These are phyloP conservation scores for Thalassiosira pacifica DNA, from an alignment of 352 stramenopile genomes.

Conservation along the genomic window DNA sequence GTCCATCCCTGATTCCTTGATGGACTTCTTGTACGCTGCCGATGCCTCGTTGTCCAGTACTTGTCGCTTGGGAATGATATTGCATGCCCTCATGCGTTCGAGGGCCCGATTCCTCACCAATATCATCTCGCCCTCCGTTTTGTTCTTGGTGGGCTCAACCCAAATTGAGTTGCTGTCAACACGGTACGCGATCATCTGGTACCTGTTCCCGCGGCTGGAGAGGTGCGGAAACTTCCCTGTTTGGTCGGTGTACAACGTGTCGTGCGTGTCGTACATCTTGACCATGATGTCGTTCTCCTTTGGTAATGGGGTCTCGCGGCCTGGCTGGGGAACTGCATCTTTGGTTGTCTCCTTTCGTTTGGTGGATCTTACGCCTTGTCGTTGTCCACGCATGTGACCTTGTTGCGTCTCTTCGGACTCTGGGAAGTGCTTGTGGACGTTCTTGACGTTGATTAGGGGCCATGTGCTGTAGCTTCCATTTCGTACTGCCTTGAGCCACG, in stretches of 20 bases:
- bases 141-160: constrained; percentile 45
- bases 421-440: too few relatives aligned
- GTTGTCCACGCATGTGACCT: too few relatives aligned
- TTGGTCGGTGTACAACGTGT: constrained; percentile 50
- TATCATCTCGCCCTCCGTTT: constrained; percentile 23
- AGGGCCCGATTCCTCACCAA: constrained; percentile 25
- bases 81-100: constrained; percentile 12
- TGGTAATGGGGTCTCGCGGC: too few relatives aligned
- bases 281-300: constrained; percentile 21
- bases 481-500: too few relatives aligned
- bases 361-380: too few relatives aligned
- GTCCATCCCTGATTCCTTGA: constrained; percentile 35
- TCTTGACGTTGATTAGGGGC: too few relatives aligned
- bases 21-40: constrained; percentile 29
- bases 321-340: too few relatives aligned
- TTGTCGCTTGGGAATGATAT: constrained; percentile 27
- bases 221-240: constrained; percentile 45
- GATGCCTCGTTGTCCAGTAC: constrained; percentile 66
- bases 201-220: constrained; percentile 47
- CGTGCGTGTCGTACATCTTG: background rate
- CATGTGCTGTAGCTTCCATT: too few relatives aligned
- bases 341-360: too few relatives aligned
- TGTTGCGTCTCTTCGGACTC: too few relatives aligned
- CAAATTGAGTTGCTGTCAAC: constrained; percentile 66
- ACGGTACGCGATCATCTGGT: constrained; percentile 58